Evolutionary conservation across 768 basidiomycete genomes (phyloP).

Genomic region (Hemileccinum rubropunctum): DNA sequence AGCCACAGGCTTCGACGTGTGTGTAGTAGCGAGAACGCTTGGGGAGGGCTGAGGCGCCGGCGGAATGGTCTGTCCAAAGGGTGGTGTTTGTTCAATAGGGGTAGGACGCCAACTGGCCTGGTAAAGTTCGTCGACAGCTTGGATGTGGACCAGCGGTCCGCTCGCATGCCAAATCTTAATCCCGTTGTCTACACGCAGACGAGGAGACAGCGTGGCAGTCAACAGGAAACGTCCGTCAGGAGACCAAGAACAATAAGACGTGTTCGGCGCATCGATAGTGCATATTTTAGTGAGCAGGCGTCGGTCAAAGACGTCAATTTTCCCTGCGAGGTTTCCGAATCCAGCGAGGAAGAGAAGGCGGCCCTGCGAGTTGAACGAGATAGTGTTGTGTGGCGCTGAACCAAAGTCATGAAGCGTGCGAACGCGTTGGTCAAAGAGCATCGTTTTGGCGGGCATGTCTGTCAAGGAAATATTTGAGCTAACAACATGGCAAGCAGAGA

Average conservation of each 20-base stretch:
- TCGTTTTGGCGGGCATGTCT: constrained; percentile 96
- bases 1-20: constrained; percentile 51
- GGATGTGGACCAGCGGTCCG: constrained; percentile 83
- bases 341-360: constrained; percentile 87
- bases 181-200: constrained; percentile 95
- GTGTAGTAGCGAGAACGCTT: constrained; percentile 50
- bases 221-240: constrained; percentile 90
- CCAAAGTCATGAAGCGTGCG: constrained; percentile 90
- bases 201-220: constrained; percentile 93
- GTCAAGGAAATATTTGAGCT: constrained; percentile 1
- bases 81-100: constrained; percentile 58
- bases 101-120: constrained; percentile 83
- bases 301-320: constrained; percentile 89
- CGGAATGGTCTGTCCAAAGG: constrained; percentile 67
- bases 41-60: constrained; percentile 62
- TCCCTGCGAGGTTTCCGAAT: constrained; percentile 95
- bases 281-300: constrained; percentile 78
- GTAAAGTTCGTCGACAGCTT: constrained; percentile 84
- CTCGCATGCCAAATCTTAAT: constrained; percentile 95
- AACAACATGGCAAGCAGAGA: neutral
- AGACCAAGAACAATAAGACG: constrained; percentile 93
- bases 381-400: constrained; percentile 83
- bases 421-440: constrained; percentile 89
- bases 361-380: constrained; percentile 93
- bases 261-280: constrained; percentile 85